A percentile compares a stretch with the other conserved stretches of the same genome.
Conservation (phyloP, 2,329 filamentous ascomycete species). For the Penicillium sp. region DNA sequence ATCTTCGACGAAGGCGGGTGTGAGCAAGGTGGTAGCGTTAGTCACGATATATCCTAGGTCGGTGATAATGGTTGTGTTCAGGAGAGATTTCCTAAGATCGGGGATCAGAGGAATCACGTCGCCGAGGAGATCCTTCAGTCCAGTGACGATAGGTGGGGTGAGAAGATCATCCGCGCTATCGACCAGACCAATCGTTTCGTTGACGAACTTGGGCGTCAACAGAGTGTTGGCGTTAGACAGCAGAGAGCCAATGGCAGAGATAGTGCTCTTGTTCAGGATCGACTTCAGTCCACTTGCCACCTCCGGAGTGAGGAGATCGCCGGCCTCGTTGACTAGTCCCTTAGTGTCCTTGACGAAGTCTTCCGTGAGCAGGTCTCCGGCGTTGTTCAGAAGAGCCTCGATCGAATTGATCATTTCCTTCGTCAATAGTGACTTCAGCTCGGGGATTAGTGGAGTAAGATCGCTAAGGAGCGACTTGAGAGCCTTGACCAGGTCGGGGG, state of each 20-base stretch:
- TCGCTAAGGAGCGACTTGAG: constrained; percentile 16
- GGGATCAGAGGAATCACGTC: constrained; percentile 17
- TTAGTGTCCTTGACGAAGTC: constrained; percentile 18
- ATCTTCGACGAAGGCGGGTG: constrained; percentile 25
- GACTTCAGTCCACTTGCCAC: constrained; percentile 12
- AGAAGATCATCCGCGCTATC: constrained; percentile 16
- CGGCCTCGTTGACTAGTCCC: constrained; percentile 15
- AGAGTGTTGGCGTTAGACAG: constrained; percentile 18
- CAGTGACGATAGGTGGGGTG: constrained; percentile 14
- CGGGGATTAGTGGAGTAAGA: constrained; percentile 13
- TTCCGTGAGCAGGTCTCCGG: constrained; percentile 13
- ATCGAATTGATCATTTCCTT: constrained; percentile 12
- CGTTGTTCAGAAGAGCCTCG: constrained; percentile 10
- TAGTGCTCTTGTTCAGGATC: constrained; percentile 14
- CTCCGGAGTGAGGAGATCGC: constrained; percentile 16
- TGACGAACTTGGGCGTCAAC: constrained; percentile 17
- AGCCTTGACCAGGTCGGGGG: constrained; percentile 13
- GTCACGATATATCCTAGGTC: constrained; percentile 25
- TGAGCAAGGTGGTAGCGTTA: constrained; percentile 26
- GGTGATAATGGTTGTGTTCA: constrained; percentile 21
- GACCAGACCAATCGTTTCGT: constrained; percentile 16
- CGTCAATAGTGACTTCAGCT: constrained; percentile 16
- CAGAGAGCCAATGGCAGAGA: constrained; percentile 9
- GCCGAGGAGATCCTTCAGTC: constrained; percentile 18
- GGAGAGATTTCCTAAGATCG: constrained; percentile 19